Percentiles rank a stretch among this genome's conserved stretches.
These are phyloP conservation scores for Sarocladium kiliense DNA, from an alignment of 2,329 filamentous ascomycete genomes.

Conservation along the genomic window DNA sequence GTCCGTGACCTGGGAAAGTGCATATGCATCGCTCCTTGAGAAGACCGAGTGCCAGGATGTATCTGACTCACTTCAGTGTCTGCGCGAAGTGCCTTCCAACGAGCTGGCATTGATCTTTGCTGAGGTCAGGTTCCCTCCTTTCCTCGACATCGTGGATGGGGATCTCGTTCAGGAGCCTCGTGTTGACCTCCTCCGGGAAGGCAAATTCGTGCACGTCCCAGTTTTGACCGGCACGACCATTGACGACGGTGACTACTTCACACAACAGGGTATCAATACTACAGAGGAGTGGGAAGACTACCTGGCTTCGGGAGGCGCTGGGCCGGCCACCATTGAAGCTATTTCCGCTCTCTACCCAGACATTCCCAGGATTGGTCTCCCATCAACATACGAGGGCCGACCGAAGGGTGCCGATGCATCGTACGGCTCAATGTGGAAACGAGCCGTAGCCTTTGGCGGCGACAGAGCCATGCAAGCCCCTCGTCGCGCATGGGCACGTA, in stretches of 20 bases:
- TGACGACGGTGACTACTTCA: conserved; percentile 55
- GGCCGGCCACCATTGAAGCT: conserved; percentile 22
- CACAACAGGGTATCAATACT: conserved; percentile 44
- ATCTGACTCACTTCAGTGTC: conserved; percentile 18
- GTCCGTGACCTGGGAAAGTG: background rate
- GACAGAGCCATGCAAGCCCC: conserved; percentile 50
- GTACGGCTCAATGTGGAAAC: conserved; percentile 42
- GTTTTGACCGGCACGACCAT: conserved; percentile 57
- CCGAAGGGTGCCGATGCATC: conserved; percentile 15
- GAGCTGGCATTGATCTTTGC: conserved; percentile 19
- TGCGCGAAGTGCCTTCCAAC: conserved; percentile 19
- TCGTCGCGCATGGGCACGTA: conserved; percentile 29
- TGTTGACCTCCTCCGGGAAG: conserved; percentile 33
- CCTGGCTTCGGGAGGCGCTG: conserved; percentile 21
- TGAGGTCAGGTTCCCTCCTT: conserved; percentile 9
- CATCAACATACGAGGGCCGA: conserved; percentile 30
- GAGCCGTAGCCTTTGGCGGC: conserved; percentile 45
- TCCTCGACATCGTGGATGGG: conserved; percentile 22
- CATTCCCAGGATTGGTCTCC: conserved; percentile 38
- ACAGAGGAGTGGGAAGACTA: conserved; percentile 41
- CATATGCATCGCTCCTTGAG: conserved; percentile 18
- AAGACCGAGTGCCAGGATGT: conserved; percentile 13
- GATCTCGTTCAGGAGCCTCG: conserved; percentile 39
- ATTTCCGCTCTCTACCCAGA: conserved; percentile 43
- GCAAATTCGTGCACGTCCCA: conserved; percentile 57